Base-by-base conservation (phyloP, 108 stramenopile genomes). In the Skeletonema menzelii region DNA sequence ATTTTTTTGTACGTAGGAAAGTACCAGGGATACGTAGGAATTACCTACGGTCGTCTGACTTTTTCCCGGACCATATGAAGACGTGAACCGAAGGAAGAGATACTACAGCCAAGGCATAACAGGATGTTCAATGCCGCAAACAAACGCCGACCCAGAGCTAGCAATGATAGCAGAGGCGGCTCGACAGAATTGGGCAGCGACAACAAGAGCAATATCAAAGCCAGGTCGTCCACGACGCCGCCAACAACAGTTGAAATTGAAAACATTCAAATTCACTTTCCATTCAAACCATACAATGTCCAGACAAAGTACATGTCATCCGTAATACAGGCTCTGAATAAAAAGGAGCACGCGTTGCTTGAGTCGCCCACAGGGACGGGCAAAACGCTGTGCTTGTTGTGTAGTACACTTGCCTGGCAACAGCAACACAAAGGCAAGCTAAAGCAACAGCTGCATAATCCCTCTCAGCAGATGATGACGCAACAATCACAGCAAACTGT, bases 361-460 rank as follows among this genome's bases (percentile, higher is more conserved):
- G 97, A 97, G 75, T 88, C 87, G 34, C 97, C 97, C 22, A 97
- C 97, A 7, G 97, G 96, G 11, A 95, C 96, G 8, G 96, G 96
- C 7, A 96, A 96, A 73, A 94, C 95, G n/a, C 80, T 96, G 0
- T 96, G 92, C 64, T 73, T 96, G 61, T 75, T 97, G 6, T 97
- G 93, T 64, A 67, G 90, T 27, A 69, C 93, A 0, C 65, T 97
- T 35, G 92, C 96, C 20, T 94, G 93, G 94, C 94, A 95, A 63
- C 85, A 90, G 46, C 79, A 86, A 14, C 65, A 80, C 28, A 72
- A 57, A 53, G 72, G 71, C 12, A 62, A 57, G 49, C 30, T 55
- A 4, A 46, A 27, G 20, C 55, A 67, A 37, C 67, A 40, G 26
- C 24, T 13, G n/a, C 38, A 55, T 37, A 35, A 31, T 20, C 61